Percentiles rank a stretch among this genome's conserved stretches.
These are phyloP conservation scores for Cyamopsis tetragonoloba DNA, from an alignment of 306 rosid genomes.

Conservation along the genomic window DNA sequence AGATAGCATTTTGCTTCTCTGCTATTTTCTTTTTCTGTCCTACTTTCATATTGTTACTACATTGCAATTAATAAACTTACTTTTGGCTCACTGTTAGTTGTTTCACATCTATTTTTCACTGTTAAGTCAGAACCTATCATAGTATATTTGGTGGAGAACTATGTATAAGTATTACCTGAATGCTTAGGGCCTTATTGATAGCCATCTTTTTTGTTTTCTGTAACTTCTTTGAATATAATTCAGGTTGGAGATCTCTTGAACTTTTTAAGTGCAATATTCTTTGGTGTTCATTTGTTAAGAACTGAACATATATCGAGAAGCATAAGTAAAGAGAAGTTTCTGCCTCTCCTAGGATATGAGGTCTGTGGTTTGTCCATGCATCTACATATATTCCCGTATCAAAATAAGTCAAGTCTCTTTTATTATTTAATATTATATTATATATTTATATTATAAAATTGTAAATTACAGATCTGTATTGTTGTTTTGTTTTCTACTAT, in stretches of 20 bases:
- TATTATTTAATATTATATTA: slow-evolving; percentile 10
- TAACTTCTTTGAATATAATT: slow-evolving; percentile 1
- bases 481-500: slow-evolving; percentile 51
- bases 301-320: slow-evolving; percentile 66
- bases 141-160: not conserved
- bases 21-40: not conserved
- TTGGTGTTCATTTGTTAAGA: slow-evolving; percentile 76
- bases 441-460: no score
- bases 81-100: not conserved
- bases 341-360: slow-evolving; percentile 71
- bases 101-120: not conserved
- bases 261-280: slow-evolving; percentile 66
- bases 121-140: not conserved
- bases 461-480: slow-evolving; percentile 48
- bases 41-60: not conserved
- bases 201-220: not conserved
- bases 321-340: slow-evolving; percentile 52
- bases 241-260: slow-evolving; percentile 78
- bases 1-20: not conserved
- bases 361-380: slow-evolving; percentile 34
- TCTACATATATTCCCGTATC: not conserved
- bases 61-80: not conserved
- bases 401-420: not conserved
- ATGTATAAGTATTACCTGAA: not conserved
- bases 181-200: not conserved